These are phyloP conservation scores for Nothophytophthora sp. DNA, from an alignment of 352 stramenopile species.

Conservation along the genomic window DNA sequence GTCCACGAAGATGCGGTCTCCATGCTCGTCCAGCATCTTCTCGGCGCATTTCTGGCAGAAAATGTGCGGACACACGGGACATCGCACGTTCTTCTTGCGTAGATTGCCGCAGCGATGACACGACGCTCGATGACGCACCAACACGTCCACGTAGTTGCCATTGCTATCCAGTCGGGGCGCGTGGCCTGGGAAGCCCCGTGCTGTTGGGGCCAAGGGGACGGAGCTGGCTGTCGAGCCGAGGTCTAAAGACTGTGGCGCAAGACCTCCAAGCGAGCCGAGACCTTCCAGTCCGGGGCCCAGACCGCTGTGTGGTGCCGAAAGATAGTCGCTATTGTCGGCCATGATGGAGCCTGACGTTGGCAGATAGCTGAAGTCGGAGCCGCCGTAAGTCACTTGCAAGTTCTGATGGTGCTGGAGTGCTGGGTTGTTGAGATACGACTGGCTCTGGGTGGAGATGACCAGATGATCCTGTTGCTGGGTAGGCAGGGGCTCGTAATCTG, in stretches of 20 bases:
- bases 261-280: conserved; percentile 4
- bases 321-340: conserved; percentile 10
- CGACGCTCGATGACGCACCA: conserved; percentile 77
- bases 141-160: conserved; percentile 31
- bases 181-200: conserved; percentile 3
- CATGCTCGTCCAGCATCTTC: conserved; percentile 90
- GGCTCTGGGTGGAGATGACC: conserved; percentile 28
- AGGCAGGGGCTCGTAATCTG: conserved; percentile 24
- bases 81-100: conserved; percentile 88
- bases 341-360: conserved; percentile 1
- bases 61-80: conserved; percentile 84
- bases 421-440: conserved; percentile 16
- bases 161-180: conserved; percentile 14
- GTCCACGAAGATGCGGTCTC: conserved; percentile 67
- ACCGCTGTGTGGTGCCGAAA: conserved; percentile 7
- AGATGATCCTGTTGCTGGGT: conserved; percentile 15
- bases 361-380: conserved; percentile 14
- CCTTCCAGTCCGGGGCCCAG: conserved; percentile 9
- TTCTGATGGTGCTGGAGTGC: conserved; percentile 22
- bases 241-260: conserved; percentile 5
- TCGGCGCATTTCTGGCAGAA: conserved; percentile 89
- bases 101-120: conserved; percentile 90
- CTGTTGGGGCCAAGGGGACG: not conserved
- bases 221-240: not conserved
- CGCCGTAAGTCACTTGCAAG: conserved; percentile 9